phyloP scores from a whole-genome alignment of 495 filamentous ascomycete genomes.

The Lepraria neglecta region DNA sequence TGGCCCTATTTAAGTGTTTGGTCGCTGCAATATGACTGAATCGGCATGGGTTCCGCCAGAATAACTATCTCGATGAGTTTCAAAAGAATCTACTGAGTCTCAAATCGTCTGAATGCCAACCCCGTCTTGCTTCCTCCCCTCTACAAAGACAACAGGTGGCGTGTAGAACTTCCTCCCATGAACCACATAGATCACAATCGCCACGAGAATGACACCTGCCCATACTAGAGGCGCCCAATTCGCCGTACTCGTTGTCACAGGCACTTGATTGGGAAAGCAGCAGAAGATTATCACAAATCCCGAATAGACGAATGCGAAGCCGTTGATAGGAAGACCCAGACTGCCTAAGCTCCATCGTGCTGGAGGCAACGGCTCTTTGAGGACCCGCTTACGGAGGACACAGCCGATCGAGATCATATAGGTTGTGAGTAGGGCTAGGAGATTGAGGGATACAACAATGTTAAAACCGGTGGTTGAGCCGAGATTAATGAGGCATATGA shows the following conservation, averaged over 20 bases:
- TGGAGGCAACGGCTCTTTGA: conserved; percentile 21
- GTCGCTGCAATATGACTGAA: no score
- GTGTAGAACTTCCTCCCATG: conserved; percentile 32
- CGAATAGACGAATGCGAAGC: conserved; percentile 28
- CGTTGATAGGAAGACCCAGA: conserved; percentile 30
- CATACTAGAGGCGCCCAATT: conserved; percentile 33
- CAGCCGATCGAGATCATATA: conserved; percentile 40
- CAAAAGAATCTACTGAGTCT: neutral
- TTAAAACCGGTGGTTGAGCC: conserved; percentile 38
- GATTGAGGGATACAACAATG: conserved; percentile 39
- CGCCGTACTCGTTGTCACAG: conserved; percentile 22
- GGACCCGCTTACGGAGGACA: conserved; percentile 27
- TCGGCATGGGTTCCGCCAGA: no score
- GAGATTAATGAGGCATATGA: conserved; percentile 41
- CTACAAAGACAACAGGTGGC: conserved; percentile 33
- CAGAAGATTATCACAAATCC: conserved; percentile 31
- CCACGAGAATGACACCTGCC: conserved; percentile 27
- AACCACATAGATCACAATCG: conserved; percentile 27
- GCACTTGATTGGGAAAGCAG: conserved; percentile 30
- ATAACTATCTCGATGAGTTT: neutral
- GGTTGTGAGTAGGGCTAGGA: conserved; percentile 38
- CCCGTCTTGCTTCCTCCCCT: conserved; percentile 20
- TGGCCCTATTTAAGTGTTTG: no score
- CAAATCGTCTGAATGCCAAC: conserved; percentile 1
- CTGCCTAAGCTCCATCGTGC: conserved; percentile 27